phyloP scores from a whole-genome alignment of 2,329 filamentous ascomycete genomes.

The Claviceps spartinae region DNA sequence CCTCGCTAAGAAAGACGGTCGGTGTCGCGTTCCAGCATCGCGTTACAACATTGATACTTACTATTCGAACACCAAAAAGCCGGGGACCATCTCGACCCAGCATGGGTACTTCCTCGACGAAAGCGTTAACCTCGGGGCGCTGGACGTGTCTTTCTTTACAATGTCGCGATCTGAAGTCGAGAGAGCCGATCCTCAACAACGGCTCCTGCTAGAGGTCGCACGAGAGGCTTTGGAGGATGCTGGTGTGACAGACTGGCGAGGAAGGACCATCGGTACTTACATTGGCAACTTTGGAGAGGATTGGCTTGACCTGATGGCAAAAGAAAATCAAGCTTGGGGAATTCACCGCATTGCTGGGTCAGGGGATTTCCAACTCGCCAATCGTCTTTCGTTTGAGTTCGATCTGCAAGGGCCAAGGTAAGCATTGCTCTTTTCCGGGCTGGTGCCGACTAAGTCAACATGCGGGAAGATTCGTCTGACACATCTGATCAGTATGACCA shows the following conservation, averaged over 20 bases:
- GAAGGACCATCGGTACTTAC: slow-evolving; percentile 15
- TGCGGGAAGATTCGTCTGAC: background rate
- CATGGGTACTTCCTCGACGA: slow-evolving; percentile 17
- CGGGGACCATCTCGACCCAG: slow-evolving; percentile 4
- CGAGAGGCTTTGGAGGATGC: slow-evolving; percentile 15
- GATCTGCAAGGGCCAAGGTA: slow-evolving; percentile 20
- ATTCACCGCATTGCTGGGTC: slow-evolving; percentile 12
- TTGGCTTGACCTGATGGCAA: slow-evolving; percentile 10
- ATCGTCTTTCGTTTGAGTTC: slow-evolving; percentile 20
- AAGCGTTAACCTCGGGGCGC: slow-evolving; percentile 10
- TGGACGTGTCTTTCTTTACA: slow-evolving; percentile 20
- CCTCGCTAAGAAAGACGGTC: slow-evolving; percentile 5
- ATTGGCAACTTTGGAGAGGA: slow-evolving; percentile 19
- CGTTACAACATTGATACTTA: slow-evolving; percentile 1
- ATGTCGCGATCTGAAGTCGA: slow-evolving; percentile 15
- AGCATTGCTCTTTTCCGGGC: background rate
- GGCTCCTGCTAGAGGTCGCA: slow-evolving; percentile 15
- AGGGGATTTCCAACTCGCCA: slow-evolving; percentile 16
- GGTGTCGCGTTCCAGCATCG: background rate
- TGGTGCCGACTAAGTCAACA: background rate
- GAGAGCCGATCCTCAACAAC: slow-evolving; percentile 18
- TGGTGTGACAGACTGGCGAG: slow-evolving; percentile 14
- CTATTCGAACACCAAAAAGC: background rate
- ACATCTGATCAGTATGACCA: slow-evolving; percentile 9
- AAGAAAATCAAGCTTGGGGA: slow-evolving; percentile 10